Evolutionary conservation across 2,329 filamentous ascomycete genomes (phyloP), one percentile per base, ranked within the genome.

Genomic region (Emergomyces orientalis): DNA sequence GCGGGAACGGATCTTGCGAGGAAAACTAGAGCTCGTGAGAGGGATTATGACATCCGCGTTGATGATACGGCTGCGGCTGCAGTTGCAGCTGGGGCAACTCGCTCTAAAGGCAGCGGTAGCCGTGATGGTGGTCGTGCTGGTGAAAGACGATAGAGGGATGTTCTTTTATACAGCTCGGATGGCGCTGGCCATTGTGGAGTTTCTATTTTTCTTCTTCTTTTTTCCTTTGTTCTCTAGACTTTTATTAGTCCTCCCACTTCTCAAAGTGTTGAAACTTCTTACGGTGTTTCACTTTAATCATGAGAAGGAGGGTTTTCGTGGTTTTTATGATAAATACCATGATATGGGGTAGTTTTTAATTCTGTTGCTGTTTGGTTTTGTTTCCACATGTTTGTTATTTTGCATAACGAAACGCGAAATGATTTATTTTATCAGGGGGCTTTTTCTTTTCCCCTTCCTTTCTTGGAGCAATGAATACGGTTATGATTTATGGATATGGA

Each of bases 1-100:
- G 78, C 75, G 27, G 83, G 84, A 5, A 9, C 25, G 9, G 57
- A 59, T 22, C 34, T 52, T 55, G 60, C 34, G 51, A 67, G 14
- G 65, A 67, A 41, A 62, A 62, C 37, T 62, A 64, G 43, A 61
- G 61, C 52, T 19, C 61, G 57, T 41, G 55, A 59, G 41, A 47
- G 57, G 27, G 41, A 47, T 11, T 59, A 49, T 34, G 57, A 57
- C 11, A 41, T 57, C 14, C n/a, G n/a, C n/a, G 34, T 19, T 25
- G 34, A 41, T 54, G 30, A 57, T 22, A 13, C 34, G 17, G 52
- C 30, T 37, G 30, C 32, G 3, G 22, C 14, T 41, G 39, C 37
- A 30, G 22, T 8, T 41, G 39, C 37, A 30, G 25, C 25, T 51
- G 9, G 39, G 14, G 57, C 27, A 7, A 25, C 17, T 47, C 19